These are phyloP conservation scores for Dacryopinax spathularia DNA, from an alignment of 768 basidiomycete species.

Conservation along the genomic window DNA sequence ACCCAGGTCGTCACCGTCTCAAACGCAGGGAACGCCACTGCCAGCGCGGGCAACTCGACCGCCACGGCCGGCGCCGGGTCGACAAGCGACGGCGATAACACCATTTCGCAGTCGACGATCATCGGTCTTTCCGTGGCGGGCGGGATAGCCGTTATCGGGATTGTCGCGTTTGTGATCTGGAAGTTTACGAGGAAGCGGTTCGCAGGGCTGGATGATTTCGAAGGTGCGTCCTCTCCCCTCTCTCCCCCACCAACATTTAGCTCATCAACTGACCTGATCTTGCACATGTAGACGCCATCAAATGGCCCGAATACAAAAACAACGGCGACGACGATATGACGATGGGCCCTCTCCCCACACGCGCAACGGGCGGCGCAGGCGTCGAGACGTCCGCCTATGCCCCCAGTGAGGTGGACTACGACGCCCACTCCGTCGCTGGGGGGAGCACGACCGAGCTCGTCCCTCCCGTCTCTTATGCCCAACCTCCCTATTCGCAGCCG, in stretches of 20 bases:
- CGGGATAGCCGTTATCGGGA: slow-evolving; percentile 55
- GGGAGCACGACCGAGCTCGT: slow-evolving; percentile 12
- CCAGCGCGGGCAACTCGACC: slow-evolving; percentile 9
- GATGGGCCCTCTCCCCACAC: slow-evolving; percentile 51
- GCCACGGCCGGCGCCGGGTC: not conserved
- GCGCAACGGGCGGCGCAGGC: slow-evolving; percentile 50
- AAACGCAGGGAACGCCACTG: not conserved
- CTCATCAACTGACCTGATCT: not conserved
- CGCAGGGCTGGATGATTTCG: slow-evolving; percentile 51
- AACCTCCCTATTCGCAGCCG: slow-evolving; percentile 66
- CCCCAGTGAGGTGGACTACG: slow-evolving; percentile 8
- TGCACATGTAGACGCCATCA: slow-evolving; percentile 55
- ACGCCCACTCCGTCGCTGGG: slow-evolving; percentile 8
- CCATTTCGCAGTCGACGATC: slow-evolving; percentile 22
- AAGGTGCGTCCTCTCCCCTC: slow-evolving; percentile 35
- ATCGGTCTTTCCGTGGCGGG: slow-evolving; percentile 70
- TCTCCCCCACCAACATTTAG: slow-evolving; percentile 3
- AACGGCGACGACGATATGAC: slow-evolving; percentile 33
- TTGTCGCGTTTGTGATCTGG: slow-evolving; percentile 68
- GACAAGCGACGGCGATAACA: not conserved
- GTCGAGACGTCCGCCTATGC: slow-evolving; percentile 35
- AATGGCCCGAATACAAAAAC: slow-evolving; percentile 62
- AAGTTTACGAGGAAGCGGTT: slow-evolving; percentile 73
- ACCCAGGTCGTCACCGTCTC: slow-evolving; percentile 5
- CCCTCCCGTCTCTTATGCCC: slow-evolving; percentile 55